A percentile compares a stretch with the other conserved stretches of the same genome.
These are phyloP conservation scores for Cyberlindnera maritima DNA, from an alignment of 805 yeast species.

Conservation along the genomic window DNA sequence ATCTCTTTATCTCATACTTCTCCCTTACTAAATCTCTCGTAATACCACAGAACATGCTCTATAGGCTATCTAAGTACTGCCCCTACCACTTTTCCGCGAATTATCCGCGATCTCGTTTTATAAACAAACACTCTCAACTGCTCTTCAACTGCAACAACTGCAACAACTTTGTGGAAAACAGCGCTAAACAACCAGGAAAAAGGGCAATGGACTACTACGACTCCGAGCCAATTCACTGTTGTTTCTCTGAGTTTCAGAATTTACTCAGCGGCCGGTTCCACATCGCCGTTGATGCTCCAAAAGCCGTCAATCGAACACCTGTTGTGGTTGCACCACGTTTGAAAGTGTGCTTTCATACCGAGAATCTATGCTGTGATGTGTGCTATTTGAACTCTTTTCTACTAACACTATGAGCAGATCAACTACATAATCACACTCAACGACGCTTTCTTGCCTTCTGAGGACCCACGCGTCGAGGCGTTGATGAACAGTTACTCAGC, in stretches of 20 bases:
- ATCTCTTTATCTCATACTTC: no score
- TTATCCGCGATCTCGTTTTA: no score
- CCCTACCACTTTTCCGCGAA: no score
- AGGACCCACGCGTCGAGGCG: slow-evolving; percentile 9
- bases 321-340: slow-evolving; percentile 10
- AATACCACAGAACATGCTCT: no score
- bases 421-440: slow-evolving; percentile 13
- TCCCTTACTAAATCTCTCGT: no score
- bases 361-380: background rate
- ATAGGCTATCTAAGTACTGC: no score
- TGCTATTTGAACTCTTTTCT: background rate
- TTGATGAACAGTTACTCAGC: slow-evolving; percentile 6
- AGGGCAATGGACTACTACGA: background rate
- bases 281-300: slow-evolving; percentile 2
- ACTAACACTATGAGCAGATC: slow-evolving; percentile 8
- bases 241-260: background rate
- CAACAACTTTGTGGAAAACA: no score
- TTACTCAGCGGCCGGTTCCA: slow-evolving; percentile 8
- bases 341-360: slow-evolving; percentile 3
- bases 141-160: no score
- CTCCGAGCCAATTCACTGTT: background rate
- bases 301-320: slow-evolving; percentile 3
- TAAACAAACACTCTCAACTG: no score
- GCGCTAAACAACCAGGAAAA: no score
- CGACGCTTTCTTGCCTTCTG: slow-evolving; percentile 11